Base-by-base conservation (phyloP, 2,329 filamentous ascomycete species). In the Plenodomus tracheiphilus region DNA sequence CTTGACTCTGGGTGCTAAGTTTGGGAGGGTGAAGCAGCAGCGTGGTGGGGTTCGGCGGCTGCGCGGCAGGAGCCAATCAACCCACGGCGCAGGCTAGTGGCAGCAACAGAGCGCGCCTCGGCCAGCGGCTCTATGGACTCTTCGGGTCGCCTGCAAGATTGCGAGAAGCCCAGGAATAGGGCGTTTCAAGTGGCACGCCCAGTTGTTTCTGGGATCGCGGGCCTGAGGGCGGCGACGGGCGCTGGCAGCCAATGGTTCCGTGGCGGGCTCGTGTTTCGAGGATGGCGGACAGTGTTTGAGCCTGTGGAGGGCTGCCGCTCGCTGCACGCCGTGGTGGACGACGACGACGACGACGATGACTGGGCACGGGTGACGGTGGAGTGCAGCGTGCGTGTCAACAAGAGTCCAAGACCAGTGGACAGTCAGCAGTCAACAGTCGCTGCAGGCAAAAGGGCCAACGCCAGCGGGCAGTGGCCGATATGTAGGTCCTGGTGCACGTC, bases 151-250 rank as follows among this genome's bases (percentile, higher is more conserved):
- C 46, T 53, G 56, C 53, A 56, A 64, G 56, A 59, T 57, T 58
- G 65, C 58, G 58, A 56, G 60, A 56, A 52, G 41, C 56, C 55
- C 63, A 62, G 54, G 56, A 66, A 62, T 58, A 66, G 62, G 64
- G 65, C 65, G 69, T 72, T 72, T 72, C 69, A 72, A 65, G 54
- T 65, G 49, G n/a, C 45, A 52, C 46, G 61, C 6, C 62, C 60
- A 62, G 57, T 61, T 59, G 60, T 65, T 64, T 68, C 56, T 47
- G 38, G 35, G 48, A 50, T 43, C 40, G 49, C 39, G 49, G 43
- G 46, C 62, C 61, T 59, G 58, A 53, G 52, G 9, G 28, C 11
- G 7, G 65, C 57, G 55, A 44, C 52, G 54, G 58, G 51, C 47
- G 47, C 61, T 66, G 62, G 59, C 55, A 65, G 62, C 68, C 69